A percentile compares a stretch with the other conserved stretches of the same genome.
phyloP scores from a whole-genome alignment of 1,284 basidiomycete species.

The Agroathelia rolfsii region DNA sequence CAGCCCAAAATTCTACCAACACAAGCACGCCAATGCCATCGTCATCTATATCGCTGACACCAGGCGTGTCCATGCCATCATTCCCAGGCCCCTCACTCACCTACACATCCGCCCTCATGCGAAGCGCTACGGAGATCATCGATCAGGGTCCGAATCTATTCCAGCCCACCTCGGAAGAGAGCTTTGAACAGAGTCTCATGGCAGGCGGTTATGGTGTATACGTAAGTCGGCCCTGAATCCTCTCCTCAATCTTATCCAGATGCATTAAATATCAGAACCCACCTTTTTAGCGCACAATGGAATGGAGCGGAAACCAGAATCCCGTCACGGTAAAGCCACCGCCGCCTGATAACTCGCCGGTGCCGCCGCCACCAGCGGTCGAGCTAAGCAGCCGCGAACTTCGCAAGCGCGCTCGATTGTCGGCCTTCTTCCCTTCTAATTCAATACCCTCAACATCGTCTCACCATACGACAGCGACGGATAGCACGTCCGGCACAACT shows the following conservation, averaged over 20 bases:
- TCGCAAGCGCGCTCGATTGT: conserved; percentile 51
- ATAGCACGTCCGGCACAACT: no score
- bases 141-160: conserved; percentile 42
- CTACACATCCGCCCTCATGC: no score
- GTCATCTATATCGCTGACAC: no score
- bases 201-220: conserved; percentile 68
- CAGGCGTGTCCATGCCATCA: no score
- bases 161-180: conserved; percentile 72
- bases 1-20: no score
- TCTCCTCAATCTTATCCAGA: conserved; percentile 5
- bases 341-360: conserved; percentile 28
- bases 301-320: conserved; percentile 37
- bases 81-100: no score
- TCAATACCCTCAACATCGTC: conserved; percentile 15
- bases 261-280: conserved; percentile 13
- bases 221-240: conserved; percentile 28
- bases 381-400: conserved; percentile 56
- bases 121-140: no score
- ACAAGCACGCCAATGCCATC: no score
- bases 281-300: conserved; percentile 12
- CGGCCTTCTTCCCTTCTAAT: conserved; percentile 39
- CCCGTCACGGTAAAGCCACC: conserved; percentile 35
- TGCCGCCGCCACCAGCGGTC: conserved; percentile 25
- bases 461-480: conserved; percentile 10
- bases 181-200: conserved; percentile 71